Conservation (phyloP, 2,329 filamentous ascomycete genomes). For the Epichloe aotearoae region DNA sequence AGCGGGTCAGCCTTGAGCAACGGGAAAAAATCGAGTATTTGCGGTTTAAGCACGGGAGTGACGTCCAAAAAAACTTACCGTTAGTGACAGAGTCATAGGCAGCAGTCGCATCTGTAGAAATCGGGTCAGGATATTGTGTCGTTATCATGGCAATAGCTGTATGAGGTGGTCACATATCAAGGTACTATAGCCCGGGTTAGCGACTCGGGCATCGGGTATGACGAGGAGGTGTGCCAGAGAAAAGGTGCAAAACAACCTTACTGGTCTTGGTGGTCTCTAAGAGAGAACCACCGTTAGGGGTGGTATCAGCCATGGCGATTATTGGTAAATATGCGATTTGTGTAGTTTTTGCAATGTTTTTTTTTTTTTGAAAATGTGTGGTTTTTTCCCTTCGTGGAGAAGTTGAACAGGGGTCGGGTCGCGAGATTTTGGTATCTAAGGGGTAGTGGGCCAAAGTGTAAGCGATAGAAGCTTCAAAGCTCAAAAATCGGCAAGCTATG, state of each 20-base stretch:
- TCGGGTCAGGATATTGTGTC: neutral
- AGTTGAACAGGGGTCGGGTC: slow-evolving; percentile 4
- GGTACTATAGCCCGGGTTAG: neutral
- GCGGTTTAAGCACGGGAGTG: neutral
- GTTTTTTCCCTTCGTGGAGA: slow-evolving; percentile 2
- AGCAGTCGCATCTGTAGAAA: slow-evolving; percentile 31
- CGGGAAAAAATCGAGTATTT: slow-evolving; percentile 9
- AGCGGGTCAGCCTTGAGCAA: slow-evolving; percentile 3
- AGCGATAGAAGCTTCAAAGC: slow-evolving; percentile 2
- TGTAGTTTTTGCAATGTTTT: slow-evolving; percentile 3
- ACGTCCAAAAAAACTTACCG: slow-evolving; percentile 15
- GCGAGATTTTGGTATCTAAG: slow-evolving; percentile 6
- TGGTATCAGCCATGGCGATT: slow-evolving; percentile 19
- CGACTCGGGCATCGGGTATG: neutral
- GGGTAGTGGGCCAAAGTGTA: slow-evolving; percentile 4
- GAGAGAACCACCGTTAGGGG: slow-evolving; percentile 33
- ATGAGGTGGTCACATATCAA: slow-evolving; percentile 3
- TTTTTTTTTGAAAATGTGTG: neutral
- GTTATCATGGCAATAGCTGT: slow-evolving; percentile 1
- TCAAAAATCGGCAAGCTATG: slow-evolving; percentile 1
- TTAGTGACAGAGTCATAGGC: slow-evolving; percentile 34
- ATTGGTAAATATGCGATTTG: neutral
- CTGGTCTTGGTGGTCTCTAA: slow-evolving; percentile 36
- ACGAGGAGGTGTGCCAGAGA: neutral
- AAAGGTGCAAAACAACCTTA: slow-evolving; percentile 30